These are phyloP conservation scores for Chenopodium formosanum DNA, from an alignment of 148 eudicot genomes.

Conservation along the genomic window DNA sequence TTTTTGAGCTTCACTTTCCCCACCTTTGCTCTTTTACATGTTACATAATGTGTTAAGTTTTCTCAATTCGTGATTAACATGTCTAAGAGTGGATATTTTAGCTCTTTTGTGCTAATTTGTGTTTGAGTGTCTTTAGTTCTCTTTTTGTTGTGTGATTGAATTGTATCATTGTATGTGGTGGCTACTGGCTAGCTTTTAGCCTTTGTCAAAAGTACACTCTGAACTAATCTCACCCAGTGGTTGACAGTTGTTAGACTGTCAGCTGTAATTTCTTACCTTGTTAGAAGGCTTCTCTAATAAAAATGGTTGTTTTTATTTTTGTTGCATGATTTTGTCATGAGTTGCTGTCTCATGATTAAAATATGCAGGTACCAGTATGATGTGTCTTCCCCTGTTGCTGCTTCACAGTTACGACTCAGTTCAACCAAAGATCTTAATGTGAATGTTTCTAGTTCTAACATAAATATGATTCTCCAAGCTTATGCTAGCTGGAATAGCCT, in stretches of 20 bases:
- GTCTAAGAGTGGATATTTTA: neutral
- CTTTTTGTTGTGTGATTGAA: neutral
- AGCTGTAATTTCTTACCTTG: neutral
- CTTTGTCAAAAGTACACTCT: neutral
- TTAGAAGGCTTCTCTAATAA: neutral
- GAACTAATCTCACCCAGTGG: neutral
- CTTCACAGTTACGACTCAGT: slow-evolving; percentile 86
- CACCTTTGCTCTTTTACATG: neutral
- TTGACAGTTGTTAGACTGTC: neutral
- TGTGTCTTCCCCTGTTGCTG: slow-evolving; percentile 67
- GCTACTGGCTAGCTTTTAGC: no score
- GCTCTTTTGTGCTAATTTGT: neutral
- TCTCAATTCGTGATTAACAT: neutral
- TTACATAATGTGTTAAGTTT: neutral
- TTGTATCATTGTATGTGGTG: neutral
- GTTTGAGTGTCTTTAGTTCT: neutral
- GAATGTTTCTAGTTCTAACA: slow-evolving; percentile 83
- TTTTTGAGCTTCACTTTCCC: neutral
- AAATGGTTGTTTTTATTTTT: neutral
- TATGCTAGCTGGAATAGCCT: slow-evolving; percentile 98
- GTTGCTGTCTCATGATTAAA: slow-evolving; percentile 12
- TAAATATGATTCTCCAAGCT: slow-evolving; percentile 91
- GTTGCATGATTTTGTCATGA: neutral
- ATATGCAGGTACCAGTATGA: slow-evolving; percentile 81
- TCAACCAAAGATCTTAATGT: slow-evolving; percentile 80